Evolutionary conservation across 2,329 filamentous ascomycete species (phyloP).

Genomic region (Fusarium guadeloupense): DNA sequence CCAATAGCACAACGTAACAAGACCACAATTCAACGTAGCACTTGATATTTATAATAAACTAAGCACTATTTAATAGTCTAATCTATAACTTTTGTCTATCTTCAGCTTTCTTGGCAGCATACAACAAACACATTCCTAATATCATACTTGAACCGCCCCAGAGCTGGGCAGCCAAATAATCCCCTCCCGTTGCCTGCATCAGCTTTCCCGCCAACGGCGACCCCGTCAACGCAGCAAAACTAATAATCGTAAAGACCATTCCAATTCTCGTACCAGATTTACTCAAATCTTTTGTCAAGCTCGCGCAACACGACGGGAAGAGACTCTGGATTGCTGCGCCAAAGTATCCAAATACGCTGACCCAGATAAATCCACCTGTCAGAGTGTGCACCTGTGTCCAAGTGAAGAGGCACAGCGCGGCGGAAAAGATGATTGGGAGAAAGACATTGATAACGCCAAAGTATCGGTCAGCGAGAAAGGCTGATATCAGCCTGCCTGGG

Average conservation of each 20-base stretch:
- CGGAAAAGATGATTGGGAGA: constrained; percentile 59
- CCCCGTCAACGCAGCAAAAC: constrained; percentile 62
- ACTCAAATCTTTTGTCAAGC: constrained; percentile 61
- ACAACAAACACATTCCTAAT: constrained; percentile 54
- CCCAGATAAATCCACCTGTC: constrained; percentile 63
- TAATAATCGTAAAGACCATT: constrained; percentile 67
- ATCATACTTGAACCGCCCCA: constrained; percentile 59
- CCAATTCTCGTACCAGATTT: constrained; percentile 67
- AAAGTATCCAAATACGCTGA: constrained; percentile 69
- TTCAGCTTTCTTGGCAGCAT: constrained; percentile 52
- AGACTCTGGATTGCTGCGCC: constrained; percentile 71
- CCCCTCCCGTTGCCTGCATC: constrained; percentile 54
- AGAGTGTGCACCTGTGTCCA: constrained; percentile 62
- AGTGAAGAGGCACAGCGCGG: constrained; percentile 56
- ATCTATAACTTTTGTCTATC: background rate
- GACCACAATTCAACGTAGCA: background rate
- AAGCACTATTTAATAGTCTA: no score
- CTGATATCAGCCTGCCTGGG: constrained; percentile 63
- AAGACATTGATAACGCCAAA: constrained; percentile 66
- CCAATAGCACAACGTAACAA: background rate
- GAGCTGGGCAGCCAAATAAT: constrained; percentile 60
- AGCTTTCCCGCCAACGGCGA: constrained; percentile 64
- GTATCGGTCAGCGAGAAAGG: constrained; percentile 62
- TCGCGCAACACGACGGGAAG: constrained; percentile 63
- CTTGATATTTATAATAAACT: no score